A percentile compares a stretch with the other conserved stretches of the same genome.
Evolutionary conservation across 345 rosid genomes (phyloP).

Genomic region (Salix dunnii): DNA sequence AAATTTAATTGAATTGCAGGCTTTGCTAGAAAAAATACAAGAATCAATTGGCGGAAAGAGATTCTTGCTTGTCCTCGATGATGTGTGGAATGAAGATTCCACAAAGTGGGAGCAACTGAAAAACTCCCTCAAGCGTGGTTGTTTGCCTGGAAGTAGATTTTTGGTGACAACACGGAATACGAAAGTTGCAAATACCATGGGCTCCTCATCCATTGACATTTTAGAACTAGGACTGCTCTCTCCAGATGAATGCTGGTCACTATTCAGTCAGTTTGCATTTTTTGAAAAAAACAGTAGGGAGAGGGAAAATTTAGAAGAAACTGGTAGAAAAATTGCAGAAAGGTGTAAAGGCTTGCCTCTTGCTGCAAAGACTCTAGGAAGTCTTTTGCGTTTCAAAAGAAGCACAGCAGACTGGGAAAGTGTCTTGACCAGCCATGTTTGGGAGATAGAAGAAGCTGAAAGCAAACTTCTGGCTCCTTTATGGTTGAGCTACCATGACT

Average conservation of each 20-base stretch:
- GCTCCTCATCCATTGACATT: background rate
- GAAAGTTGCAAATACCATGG: background rate
- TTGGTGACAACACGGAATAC: background rate
- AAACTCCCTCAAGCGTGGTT: background rate
- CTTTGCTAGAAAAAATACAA: background rate
- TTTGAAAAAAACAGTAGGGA: background rate
- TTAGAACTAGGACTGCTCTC: too few relatives aligned
- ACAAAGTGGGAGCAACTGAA: background rate
- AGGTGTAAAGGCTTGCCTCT: conserved; percentile 10
- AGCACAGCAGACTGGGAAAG: conserved; percentile 16
- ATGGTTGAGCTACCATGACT: conserved; percentile 13
- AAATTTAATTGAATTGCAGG: background rate
- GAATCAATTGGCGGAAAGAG: background rate
- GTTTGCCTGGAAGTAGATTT: background rate
- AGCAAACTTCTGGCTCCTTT: conserved; percentile 6
- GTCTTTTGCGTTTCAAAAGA: conserved; percentile 3
- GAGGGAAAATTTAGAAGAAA: background rate
- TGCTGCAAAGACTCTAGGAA: conserved; percentile 6
- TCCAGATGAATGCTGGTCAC: conserved; percentile 5
- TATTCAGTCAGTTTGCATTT: conserved; percentile 1
- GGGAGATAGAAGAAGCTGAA: conserved; percentile 15
- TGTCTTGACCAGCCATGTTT: conserved; percentile 12
- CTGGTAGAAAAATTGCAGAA: background rate
- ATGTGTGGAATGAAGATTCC: conserved; percentile 5
- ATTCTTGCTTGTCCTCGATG: background rate